Evolutionary conservation across 495 filamentous ascomycete genomes (phyloP), one percentile per base, ranked within the genome.

Genomic region (Aspergillus sclerotiicarbonarius): DNA sequence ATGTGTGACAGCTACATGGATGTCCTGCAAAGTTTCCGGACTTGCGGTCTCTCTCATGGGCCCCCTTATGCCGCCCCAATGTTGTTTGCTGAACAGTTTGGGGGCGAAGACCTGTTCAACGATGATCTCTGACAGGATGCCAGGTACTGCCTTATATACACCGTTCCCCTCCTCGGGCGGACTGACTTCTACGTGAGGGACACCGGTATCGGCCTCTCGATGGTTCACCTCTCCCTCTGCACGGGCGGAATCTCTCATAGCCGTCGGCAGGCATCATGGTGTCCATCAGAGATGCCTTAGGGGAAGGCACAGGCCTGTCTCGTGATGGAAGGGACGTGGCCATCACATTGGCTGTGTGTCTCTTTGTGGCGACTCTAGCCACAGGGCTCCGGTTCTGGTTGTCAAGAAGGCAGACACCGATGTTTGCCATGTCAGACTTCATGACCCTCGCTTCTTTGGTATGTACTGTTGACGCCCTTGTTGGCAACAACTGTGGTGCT

Each of bases 281-380:
- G 0, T 29, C 35, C 21, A 29, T 41, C 19, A 39, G 46, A 43
- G 46, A 51, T 30, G n/a, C 19, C 15, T 35, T 48, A 12, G 19
- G 41, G 25, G 41, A 41, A 15, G 16, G 35, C 9, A 30, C 44
- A 30, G 32, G 20, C 15, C 54, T 57, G 20, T 57, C 54, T 8
- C 25, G 19, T 2, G 45, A 57, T 50, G 54, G 32, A 15, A 50
- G 20, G 10, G 45, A 43, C 31, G 21, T 57, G 29, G 54, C 45
- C 13, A 57, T 57, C 8, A 30, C 33, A 8, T 31, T 57, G 46
- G 16, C 54, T 32, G 12, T 57, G 6, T 57, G 44, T 20, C 54
- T 57, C 33, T 57, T 57, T 33, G 10, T 50, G 9, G 54, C 47
- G 45, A 57, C 46, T 18, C 33, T 49, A 18, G 30, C 47, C 9